Conservation (phyloP, 331 rosid species). For the Malus hybrid region DNA sequence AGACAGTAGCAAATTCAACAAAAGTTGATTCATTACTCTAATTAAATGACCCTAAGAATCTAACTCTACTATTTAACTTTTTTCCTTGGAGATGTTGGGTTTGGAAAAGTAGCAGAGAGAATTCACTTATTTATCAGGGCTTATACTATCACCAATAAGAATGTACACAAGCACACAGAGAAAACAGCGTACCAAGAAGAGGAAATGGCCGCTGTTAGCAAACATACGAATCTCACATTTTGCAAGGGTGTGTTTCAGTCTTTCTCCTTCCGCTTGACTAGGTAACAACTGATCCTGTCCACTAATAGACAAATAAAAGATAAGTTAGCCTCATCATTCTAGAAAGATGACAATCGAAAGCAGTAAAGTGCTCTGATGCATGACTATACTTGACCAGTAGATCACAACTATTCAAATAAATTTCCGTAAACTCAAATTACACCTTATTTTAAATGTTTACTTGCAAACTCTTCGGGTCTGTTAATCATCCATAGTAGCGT, state of each 20-base stretch:
- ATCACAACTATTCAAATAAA: background rate
- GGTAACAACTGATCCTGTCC: conserved; percentile 73
- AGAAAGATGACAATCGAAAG: conserved; percentile 9
- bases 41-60: background rate
- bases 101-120: background rate
- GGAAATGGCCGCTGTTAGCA: conserved; percentile 64
- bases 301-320: conserved; percentile 34
- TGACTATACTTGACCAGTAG: background rate
- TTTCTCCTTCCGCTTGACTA: conserved; percentile 57
- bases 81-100: background rate
- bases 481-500: background rate
- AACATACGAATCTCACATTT: conserved; percentile 57
- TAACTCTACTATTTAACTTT: background rate
- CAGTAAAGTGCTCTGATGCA: background rate
- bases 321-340: conserved; percentile 22
- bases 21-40: background rate
- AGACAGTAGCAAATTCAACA: background rate
- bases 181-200: conserved; percentile 54
- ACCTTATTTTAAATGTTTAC: conserved; percentile 19
- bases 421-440: background rate
- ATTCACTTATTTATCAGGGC: background rate
- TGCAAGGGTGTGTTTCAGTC: conserved; percentile 36
- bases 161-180: background rate
- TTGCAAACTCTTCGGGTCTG: too few species aligned
- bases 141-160: background rate